Percentiles rank a stretch among this genome's conserved stretches.
Evolutionary conservation across 371 early-diverging fungal species (phyloP).

Genomic region (Enterospora canceri): DNA sequence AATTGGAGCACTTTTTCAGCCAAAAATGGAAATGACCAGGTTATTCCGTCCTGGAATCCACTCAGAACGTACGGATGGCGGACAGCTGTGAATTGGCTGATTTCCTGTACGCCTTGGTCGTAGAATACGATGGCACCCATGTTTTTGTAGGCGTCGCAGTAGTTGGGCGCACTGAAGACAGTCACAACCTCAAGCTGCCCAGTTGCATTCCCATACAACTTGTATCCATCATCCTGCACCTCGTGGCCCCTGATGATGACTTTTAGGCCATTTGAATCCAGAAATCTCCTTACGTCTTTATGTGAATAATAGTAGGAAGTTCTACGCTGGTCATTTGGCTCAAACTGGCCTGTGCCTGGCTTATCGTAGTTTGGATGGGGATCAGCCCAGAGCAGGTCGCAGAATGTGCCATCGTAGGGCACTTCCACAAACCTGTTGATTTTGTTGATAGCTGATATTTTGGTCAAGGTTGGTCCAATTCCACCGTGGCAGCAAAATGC

Average conservation of each 20-base stretch:
- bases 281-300: conserved; percentile 72
- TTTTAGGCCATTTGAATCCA: conserved; percentile 74
- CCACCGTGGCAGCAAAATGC: conserved; percentile 92
- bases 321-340: conserved; percentile 63
- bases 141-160: conserved; percentile 57
- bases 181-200: conserved; percentile 64
- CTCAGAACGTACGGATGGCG: conserved; percentile 89
- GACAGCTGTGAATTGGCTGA: conserved; percentile 64
- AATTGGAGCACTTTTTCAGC: conserved; percentile 65
- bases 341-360: conserved; percentile 71
- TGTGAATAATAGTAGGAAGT: conserved; percentile 74
- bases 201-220: conserved; percentile 73
- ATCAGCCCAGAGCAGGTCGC: conserved; percentile 91
- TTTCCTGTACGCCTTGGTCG: conserved; percentile 85
- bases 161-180: conserved; percentile 87
- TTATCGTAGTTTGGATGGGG: conserved; percentile 60
- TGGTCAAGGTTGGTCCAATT: conserved; percentile 69
- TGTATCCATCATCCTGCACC: conserved; percentile 88
- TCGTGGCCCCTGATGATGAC: conserved; percentile 89
- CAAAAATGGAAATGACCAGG: conserved; percentile 90
- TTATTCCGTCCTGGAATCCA: conserved; percentile 85
- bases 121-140: conserved; percentile 77
- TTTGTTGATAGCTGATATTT: conserved; percentile 73
- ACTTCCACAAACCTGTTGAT: conserved; percentile 83
- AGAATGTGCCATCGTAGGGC: conserved; percentile 78